Percentiles rank a stretch among this genome's conserved stretches.
Conservation (phyloP, 345 rosid genomes). For the Conringia planisiliqua region DNA sequence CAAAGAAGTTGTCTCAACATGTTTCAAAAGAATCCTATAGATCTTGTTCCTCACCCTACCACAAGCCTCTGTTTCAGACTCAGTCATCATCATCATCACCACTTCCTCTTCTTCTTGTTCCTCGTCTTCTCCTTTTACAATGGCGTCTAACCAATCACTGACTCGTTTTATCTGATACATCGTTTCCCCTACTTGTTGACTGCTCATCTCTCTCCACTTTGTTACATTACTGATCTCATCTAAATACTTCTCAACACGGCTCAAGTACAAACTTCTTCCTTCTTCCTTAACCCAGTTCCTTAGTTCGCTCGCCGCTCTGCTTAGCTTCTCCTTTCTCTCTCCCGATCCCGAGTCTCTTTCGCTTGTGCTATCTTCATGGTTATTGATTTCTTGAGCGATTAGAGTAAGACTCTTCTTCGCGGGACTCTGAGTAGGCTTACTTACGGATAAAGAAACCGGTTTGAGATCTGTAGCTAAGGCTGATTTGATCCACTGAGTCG, state of each 20-base stretch:
- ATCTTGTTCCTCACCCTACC: slow-evolving; percentile 57
- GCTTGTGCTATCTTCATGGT: slow-evolving; percentile 6
- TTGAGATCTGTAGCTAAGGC: slow-evolving; percentile 58
- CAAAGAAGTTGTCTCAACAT: slow-evolving; percentile 60
- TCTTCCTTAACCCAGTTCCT: slow-evolving; percentile 43
- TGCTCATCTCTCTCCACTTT: slow-evolving; percentile 32
- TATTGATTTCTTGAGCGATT: slow-evolving; percentile 11
- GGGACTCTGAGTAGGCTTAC: slow-evolving; percentile 5
- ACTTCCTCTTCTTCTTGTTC: background rate
- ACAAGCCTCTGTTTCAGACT: slow-evolving; percentile 44
- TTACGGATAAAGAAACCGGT: slow-evolving; percentile 20
- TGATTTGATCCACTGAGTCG: slow-evolving; percentile 53
- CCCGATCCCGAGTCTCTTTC: slow-evolving; percentile 30
- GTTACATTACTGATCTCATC: slow-evolving; percentile 39
- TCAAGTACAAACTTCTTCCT: slow-evolving; percentile 49
- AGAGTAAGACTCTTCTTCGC: slow-evolving; percentile 22
- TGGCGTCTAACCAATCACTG: slow-evolving; percentile 57
- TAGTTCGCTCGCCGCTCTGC: slow-evolving; percentile 35
- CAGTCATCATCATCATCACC: slow-evolving; percentile 27
- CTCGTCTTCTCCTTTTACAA: slow-evolving; percentile 23
- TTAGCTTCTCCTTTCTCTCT: slow-evolving; percentile 34
- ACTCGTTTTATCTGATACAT: slow-evolving; percentile 61
- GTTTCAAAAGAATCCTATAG: slow-evolving; percentile 57
- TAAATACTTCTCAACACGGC: slow-evolving; percentile 50
- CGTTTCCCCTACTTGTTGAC: slow-evolving; percentile 40